These are phyloP conservation scores for Whalleya microplaca DNA, from an alignment of 2,329 filamentous ascomycete species.

Conservation along the genomic window DNA sequence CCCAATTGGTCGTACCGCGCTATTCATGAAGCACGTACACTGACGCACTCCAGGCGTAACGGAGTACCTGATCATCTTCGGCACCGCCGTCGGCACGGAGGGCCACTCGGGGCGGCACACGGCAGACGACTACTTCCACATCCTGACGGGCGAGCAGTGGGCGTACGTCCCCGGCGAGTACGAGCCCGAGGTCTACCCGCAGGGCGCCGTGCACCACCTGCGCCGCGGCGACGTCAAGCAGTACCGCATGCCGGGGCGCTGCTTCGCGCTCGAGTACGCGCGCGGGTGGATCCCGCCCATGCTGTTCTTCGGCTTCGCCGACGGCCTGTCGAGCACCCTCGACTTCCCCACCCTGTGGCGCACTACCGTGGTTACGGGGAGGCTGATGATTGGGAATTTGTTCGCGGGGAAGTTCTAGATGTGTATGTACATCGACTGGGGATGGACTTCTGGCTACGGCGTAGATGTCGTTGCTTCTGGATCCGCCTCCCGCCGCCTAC, in stretches of 20 bases:
- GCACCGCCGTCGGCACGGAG: slow-evolving; percentile 81
- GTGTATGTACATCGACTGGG: no score
- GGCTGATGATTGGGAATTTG: slow-evolving; percentile 77
- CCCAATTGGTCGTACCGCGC: background rate
- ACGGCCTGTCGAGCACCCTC: slow-evolving; percentile 77
- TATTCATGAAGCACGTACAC: background rate
- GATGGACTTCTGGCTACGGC: no score
- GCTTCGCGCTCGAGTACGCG: slow-evolving; percentile 84
- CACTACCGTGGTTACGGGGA: slow-evolving; percentile 73
- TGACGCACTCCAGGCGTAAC: slow-evolving; percentile 62
- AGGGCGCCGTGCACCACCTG: slow-evolving; percentile 74
- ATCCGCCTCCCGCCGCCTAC: no score
- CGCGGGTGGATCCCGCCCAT: slow-evolving; percentile 91
- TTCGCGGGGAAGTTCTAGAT: slow-evolving; percentile 70
- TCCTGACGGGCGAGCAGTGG: slow-evolving; percentile 76
- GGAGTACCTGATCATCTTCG: slow-evolving; percentile 90
- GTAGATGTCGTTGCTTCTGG: no score
- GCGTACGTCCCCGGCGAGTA: slow-evolving; percentile 73
- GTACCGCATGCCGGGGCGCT: slow-evolving; percentile 77
- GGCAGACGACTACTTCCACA: slow-evolving; percentile 94
- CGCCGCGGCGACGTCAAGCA: slow-evolving; percentile 74
- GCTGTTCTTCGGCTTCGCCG: slow-evolving; percentile 87
- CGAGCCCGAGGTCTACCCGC: slow-evolving; percentile 69
- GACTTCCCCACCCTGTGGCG: slow-evolving; percentile 85
- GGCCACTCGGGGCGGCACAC: slow-evolving; percentile 88